Percentiles rank a stretch among this genome's conserved stretches.
phyloP scores from a whole-genome alignment of 495 filamentous ascomycete species.

The Penicillium coffeae region DNA sequence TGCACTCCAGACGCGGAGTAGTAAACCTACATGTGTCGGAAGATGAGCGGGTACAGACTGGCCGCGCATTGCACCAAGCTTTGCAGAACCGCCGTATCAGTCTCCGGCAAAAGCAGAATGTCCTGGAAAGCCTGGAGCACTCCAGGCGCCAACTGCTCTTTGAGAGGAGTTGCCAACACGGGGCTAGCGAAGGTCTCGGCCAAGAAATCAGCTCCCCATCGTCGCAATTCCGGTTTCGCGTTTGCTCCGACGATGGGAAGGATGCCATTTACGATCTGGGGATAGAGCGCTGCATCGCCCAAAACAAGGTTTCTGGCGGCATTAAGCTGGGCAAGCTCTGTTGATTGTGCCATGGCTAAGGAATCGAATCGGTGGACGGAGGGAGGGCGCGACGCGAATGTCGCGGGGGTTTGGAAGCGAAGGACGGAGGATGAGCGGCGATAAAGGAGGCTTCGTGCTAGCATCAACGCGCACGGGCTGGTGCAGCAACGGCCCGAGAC shows the following conservation, averaged over 20 bases:
- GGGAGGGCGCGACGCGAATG: too few species aligned
- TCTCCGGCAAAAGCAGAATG: constrained; percentile 66
- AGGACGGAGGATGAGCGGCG: constrained; percentile 7
- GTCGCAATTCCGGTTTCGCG: constrained; percentile 69
- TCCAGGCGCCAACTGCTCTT: constrained; percentile 66
- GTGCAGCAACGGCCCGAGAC: neutral
- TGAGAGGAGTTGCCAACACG: constrained; percentile 63
- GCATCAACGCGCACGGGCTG: constrained; percentile 8
- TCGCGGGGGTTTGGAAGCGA: too few species aligned
- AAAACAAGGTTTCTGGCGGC: constrained; percentile 84
- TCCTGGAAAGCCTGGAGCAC: constrained; percentile 72
- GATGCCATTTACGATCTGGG: constrained; percentile 83
- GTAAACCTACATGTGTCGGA: constrained; percentile 85
- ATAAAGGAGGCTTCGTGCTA: constrained; percentile 8
- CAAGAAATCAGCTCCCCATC: constrained; percentile 96
- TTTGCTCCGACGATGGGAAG: constrained; percentile 81
- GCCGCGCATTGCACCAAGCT: constrained; percentile 79
- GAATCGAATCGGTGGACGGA: too few species aligned
- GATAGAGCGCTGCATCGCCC: constrained; percentile 76
- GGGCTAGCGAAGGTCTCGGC: constrained; percentile 94
- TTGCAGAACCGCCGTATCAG: constrained; percentile 71
- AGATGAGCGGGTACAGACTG: constrained; percentile 84
- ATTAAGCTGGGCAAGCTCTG: constrained; percentile 75
- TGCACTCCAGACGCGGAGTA: neutral
- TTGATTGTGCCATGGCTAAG: constrained; percentile 36